Percentiles rank a stretch among this genome's conserved stretches.
Evolutionary conservation across 1,139 yeast genomes (phyloP).

Genomic region (Saccharomyces hybrid): DNA sequence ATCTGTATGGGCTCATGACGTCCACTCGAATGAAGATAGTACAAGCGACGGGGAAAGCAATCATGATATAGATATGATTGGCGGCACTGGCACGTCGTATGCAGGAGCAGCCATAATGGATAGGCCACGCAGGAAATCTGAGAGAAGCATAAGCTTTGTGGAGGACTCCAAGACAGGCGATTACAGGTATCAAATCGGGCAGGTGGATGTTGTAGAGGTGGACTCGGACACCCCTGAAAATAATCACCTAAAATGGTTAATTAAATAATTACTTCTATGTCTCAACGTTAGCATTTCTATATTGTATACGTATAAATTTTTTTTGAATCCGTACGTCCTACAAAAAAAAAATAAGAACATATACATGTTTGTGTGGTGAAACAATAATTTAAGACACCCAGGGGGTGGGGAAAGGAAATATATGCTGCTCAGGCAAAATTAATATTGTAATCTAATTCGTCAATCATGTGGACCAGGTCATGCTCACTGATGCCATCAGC

Average conservation of each 20-base stretch:
- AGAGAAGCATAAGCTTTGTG: slow-evolving; percentile 21
- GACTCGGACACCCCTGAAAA: slow-evolving; percentile 21
- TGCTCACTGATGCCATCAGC: slow-evolving; percentile 15
- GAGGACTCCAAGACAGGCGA: slow-evolving; percentile 25
- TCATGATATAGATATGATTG: neutral
- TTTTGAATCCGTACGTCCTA: neutral
- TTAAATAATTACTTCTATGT: slow-evolving; percentile 2
- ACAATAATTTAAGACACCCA: neutral
- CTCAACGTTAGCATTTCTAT: slow-evolving; percentile 2
- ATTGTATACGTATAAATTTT: neutral
- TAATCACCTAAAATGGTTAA: slow-evolving; percentile 15
- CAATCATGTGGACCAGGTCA: slow-evolving; percentile 58
- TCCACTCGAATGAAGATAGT: neutral
- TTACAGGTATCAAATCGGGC: slow-evolving; percentile 11
- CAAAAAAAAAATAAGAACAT: neutral
- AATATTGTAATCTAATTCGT: slow-evolving; percentile 66
- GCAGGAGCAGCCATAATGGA: neutral
- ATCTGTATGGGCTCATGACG: neutral
- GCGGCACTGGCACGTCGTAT: neutral
- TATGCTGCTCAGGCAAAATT: slow-evolving; percentile 46
- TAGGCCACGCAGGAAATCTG: slow-evolving; percentile 24
- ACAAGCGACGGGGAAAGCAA: neutral
- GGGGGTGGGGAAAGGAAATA: neutral
- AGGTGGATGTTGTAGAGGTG: slow-evolving; percentile 16
- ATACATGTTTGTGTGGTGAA: neutral